Conservation (phyloP, 129 eudicot genomes). For the Calendula officinalis region DNA sequence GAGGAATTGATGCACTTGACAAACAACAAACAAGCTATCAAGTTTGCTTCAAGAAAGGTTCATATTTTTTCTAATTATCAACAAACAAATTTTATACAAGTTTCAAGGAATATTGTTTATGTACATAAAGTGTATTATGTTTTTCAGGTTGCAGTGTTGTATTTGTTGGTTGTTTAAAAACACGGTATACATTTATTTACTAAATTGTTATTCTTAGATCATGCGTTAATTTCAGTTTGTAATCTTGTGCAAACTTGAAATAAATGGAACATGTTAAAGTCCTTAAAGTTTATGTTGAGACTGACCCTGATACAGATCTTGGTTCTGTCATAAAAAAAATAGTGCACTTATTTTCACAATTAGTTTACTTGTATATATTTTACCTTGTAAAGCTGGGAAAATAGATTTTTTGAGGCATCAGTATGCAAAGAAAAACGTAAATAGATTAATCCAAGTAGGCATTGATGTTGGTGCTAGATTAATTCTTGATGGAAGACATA, state of each 20-base stretch:
- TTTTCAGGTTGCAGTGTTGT: too few species aligned
- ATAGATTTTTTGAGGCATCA: constrained; percentile 7
- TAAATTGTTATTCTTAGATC: neutral
- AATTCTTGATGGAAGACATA: constrained; percentile 86
- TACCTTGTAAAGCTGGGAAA: constrained; percentile 12
- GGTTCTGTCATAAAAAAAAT: constrained; percentile 90
- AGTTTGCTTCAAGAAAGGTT: too few species aligned
- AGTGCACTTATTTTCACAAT: constrained; percentile 36
- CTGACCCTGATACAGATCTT: constrained; percentile 83
- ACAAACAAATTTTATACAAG: too few species aligned
- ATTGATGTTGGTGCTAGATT: constrained; percentile 85
- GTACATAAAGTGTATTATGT: too few species aligned
- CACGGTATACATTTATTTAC: constrained; percentile 46
- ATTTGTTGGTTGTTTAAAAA: constrained; percentile 81
- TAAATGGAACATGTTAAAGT: constrained; percentile 70
- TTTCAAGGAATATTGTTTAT: too few species aligned
- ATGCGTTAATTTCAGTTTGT: too few species aligned
- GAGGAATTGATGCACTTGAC: too few species aligned
- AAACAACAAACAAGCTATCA: too few species aligned
- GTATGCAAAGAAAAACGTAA: constrained; percentile 81
- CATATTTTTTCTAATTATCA: too few species aligned
- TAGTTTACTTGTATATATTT: neutral
- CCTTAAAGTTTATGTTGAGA: constrained; percentile 78
- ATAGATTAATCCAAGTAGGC: constrained; percentile 70
- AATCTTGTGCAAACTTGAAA: constrained; percentile 60